Percentiles rank a stretch among this genome's conserved stretches.
phyloP scores from a whole-genome alignment of 371 early-diverging fungal genomes.

The Mucor velutinosus region DNA sequence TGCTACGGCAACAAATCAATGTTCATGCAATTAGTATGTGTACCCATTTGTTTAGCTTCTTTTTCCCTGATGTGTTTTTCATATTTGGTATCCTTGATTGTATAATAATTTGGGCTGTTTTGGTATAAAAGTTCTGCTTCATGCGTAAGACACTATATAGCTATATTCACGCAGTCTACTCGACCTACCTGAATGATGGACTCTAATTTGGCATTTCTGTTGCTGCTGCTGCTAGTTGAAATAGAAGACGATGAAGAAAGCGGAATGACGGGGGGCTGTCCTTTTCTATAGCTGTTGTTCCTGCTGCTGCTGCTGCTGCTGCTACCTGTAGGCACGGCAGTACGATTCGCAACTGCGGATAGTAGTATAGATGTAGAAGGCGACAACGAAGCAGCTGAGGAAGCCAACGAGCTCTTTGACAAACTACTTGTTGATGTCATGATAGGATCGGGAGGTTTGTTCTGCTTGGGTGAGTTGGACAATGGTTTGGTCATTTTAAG shows the following conservation, averaged over 20 bases:
- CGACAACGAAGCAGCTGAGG: conserved; percentile 15
- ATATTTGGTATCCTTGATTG: conserved; percentile 38
- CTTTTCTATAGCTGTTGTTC: conserved; percentile 1
- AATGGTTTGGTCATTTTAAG: not conserved
- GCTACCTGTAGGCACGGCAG: not conserved
- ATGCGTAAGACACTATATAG: not conserved
- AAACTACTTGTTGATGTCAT: not conserved
- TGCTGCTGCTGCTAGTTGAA: conserved; percentile 1
- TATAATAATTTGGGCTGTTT: conserved; percentile 61
- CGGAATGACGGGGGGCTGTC: not conserved
- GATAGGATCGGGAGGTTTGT: not conserved
- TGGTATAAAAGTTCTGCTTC: conserved; percentile 56
- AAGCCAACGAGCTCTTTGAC: conserved; percentile 7
- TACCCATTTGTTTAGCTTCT: conserved; percentile 27
- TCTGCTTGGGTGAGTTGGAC: not conserved
- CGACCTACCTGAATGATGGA: conserved; percentile 34
- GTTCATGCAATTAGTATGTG: not conserved
- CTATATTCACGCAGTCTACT: not conserved
- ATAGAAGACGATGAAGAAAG: conserved; percentile 1
- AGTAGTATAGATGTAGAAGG: conserved; percentile 18
- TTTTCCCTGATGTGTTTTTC: not conserved
- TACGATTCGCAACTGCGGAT: not conserved
- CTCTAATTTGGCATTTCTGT: conserved; percentile 29
- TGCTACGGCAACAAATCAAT: not conserved
- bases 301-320: not conserved